Base-by-base conservation (phyloP, 805 yeast genomes). In the Saccharomycopsis oosterbeekiorum region DNA sequence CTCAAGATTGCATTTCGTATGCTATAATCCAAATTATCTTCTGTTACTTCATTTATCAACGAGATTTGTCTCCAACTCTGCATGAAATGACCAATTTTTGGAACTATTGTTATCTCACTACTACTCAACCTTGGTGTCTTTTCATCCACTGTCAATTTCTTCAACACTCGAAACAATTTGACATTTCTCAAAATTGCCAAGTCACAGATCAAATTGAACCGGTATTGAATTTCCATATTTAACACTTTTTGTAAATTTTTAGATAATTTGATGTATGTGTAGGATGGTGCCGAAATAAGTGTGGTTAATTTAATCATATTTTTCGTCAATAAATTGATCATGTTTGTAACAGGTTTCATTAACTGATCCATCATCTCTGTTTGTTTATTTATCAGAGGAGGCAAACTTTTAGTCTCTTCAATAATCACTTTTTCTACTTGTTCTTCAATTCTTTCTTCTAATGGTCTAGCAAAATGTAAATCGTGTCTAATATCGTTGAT, bases 31-130 rank as follows among this genome's bases (percentile, higher is more conserved):
- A 84, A 78, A 66, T 36, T 54, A 24, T 54, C 58, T 36, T 58
- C 56, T 19, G 37, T 50, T 0, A 91, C 85, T 66, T 90, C 77
- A 54, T 90, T 85, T 64, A 89, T 81, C 66, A 90, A 76, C 57
- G 53, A 34, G 19, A 43, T 36, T 15, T 40, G 37, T 29, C 59
- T 39, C 65, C 65, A 63, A 21, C 42, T 59, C 17, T 58, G 17
- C 5, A 59, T n/a, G 56, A 91, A 74, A 41, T 89, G 84, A 60
- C 86, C 78, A 57, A 91, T 75, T 68, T 86, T 93, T 0, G 98
- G 98, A 4, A 93, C 97, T 50, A 94, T 86, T 0, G 96, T 89
- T 17, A 93, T 84, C 68, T 93, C 97, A 61, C 89, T 82, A 8
- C 80, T 73, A 55, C 91, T 83, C 37, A 87, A 81, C 64, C 84